phyloP scores from a whole-genome alignment of 2,329 filamentous ascomycete species.

The Graphium sp. region DNA sequence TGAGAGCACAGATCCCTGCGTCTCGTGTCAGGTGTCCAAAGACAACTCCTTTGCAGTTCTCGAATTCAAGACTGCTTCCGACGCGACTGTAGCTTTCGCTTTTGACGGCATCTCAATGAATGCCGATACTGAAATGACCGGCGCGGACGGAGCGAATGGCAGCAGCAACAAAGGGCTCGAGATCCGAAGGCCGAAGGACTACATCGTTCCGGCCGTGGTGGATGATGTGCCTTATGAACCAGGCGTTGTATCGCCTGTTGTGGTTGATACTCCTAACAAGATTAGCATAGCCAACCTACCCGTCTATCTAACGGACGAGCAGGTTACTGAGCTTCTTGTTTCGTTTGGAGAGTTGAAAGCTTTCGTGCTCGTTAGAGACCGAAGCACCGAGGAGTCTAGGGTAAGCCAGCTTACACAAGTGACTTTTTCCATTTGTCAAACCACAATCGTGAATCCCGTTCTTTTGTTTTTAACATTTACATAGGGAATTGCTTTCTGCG shows the following conservation, averaged over 20 bases:
- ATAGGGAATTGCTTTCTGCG: constrained; percentile 90
- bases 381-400: constrained; percentile 67
- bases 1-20: constrained; percentile 67
- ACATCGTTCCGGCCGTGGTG: constrained; percentile 72
- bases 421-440: neutral
- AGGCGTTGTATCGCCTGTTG: constrained; percentile 60
- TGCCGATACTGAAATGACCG: constrained; percentile 41
- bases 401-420: constrained; percentile 33
- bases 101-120: constrained; percentile 84
- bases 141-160: constrained; percentile 33
- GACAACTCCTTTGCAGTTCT: constrained; percentile 70
- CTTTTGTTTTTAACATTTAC: constrained; percentile 11
- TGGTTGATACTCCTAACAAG: constrained; percentile 89
- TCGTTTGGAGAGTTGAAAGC: constrained; percentile 89
- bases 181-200: constrained; percentile 85
- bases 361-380: constrained; percentile 80
- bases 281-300: constrained; percentile 86
- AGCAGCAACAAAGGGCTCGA: constrained; percentile 38
- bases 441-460: neutral
- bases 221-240: constrained; percentile 60
- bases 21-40: constrained; percentile 64
- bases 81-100: constrained; percentile 82
- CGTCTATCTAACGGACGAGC: constrained; percentile 72
- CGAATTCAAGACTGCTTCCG: constrained; percentile 76
- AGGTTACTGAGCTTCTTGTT: constrained; percentile 76